Evolutionary conservation across 495 filamentous ascomycete genomes (phyloP).

Genomic region (Penicilliopsis zonata): DNA sequence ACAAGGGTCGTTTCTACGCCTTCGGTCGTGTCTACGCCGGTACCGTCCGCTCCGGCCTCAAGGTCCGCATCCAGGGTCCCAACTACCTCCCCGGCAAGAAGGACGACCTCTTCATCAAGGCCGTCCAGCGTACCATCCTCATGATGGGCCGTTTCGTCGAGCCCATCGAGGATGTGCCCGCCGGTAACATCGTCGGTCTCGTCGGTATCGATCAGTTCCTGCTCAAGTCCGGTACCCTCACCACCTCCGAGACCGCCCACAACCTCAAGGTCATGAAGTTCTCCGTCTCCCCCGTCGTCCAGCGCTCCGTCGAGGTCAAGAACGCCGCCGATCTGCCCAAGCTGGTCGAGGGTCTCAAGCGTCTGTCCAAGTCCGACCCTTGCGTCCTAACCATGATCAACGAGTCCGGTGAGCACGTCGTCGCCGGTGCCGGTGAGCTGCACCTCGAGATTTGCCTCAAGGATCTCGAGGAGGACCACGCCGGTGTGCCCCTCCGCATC

Average conservation of each 20-base stretch:
- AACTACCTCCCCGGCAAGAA: conserved; percentile 98
- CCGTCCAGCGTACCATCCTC: conserved; percentile 97
- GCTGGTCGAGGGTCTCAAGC: conserved; percentile 99
- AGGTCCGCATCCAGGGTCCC: conserved; percentile 99
- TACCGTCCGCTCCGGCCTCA: conserved; percentile 92
- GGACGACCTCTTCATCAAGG: conserved; percentile 99
- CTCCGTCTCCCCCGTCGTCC: conserved; percentile 98
- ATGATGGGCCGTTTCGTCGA: conserved; percentile 99
- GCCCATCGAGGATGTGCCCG: conserved; percentile 97
- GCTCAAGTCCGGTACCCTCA: conserved; percentile 99
- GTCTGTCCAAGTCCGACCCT: conserved; percentile 99
- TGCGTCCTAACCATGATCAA: conserved; percentile 85
- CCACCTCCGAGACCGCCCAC: conserved; percentile 94
- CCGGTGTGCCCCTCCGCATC: conserved; percentile 90
- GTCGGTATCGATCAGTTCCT: conserved; percentile 99
- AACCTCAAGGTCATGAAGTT: conserved; percentile 99
- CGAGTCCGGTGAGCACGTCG: conserved; percentile 94
- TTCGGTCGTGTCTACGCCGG: conserved; percentile 99
- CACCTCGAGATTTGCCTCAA: conserved; percentile 99
- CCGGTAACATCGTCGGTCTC: conserved; percentile 97
- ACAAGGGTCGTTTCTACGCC: conserved; percentile 99
- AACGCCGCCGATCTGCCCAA: conserved; percentile 99
- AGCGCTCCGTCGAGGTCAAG: conserved; percentile 98
- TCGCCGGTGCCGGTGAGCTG: conserved; percentile 97
- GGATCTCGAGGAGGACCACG: conserved; percentile 99